Base-by-base conservation (phyloP, 768 basidiomycete genomes). In the Mycena latifolia region DNA sequence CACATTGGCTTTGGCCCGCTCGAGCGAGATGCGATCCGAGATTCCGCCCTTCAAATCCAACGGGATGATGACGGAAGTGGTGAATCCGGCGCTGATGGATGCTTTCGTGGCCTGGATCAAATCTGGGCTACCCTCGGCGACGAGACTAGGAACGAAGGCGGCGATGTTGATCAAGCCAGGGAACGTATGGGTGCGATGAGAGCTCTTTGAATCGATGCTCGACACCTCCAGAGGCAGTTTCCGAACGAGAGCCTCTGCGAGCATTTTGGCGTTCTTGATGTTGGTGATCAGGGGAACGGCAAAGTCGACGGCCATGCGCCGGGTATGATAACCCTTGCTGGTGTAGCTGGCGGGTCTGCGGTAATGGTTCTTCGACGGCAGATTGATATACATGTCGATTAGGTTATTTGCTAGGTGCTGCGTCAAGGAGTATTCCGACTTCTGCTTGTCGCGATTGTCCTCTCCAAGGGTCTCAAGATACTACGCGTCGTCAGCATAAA, bases 381-480 rank as follows among this genome's bases (percentile, higher is more conserved):
- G 83, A 79, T 99, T 99, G 88, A 99, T 97, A 78, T 98, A 99
- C 89, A 99, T 93, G 80, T 99, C 98, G 76, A 99, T 99, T 72
- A 98, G 82, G 78, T 96, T 96, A 79, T 97, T 97, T 35, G 94
- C 94, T 66, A 99, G 82, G 82, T 99, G 98, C 77, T 98, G 95
- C 5, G 94, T 96, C 63, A 99, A 84, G 0, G 98, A 99, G 78
- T 98, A 99, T 77, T 99, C 98, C 4, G 95, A 94, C 78, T 99
- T 99, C 78, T 96, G 94, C 69, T 90, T 80, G 77, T 89, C 89
- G 41, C 82, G 81, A 74, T 88, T 90, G 61, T 86, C 88, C 60
- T 93, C 94, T 5, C 87, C 89, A 35, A 98, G 84, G 5, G 92
- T 92, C 75, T 98, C 96, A 54, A 98, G 86, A 77, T 96, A 98